phyloP scores from a whole-genome alignment of 495 filamentous ascomycete species.

The Chaetomium fimeti region DNA sequence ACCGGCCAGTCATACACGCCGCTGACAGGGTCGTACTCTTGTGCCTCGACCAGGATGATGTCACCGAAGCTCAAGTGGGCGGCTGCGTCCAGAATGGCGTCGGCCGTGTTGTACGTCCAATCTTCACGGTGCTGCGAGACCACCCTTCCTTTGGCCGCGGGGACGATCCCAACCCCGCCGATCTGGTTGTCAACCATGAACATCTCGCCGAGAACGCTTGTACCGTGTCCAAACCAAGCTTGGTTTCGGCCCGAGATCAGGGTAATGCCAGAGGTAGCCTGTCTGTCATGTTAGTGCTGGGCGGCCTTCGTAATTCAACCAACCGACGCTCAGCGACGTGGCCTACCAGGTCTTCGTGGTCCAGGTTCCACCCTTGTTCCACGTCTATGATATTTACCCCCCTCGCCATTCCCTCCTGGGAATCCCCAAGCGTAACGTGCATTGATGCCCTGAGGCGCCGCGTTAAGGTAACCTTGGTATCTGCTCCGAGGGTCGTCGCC shows the following conservation, averaged over 20 bases:
- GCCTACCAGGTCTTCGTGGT: conserved; percentile 23
- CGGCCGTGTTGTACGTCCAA: conserved; percentile 17
- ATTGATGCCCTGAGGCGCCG: conserved; percentile 24
- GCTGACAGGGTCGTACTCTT: conserved; percentile 18
- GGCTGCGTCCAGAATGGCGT: conserved; percentile 27
- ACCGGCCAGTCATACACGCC: conserved; percentile 23
- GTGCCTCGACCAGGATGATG: conserved; percentile 28
- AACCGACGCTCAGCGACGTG: background rate
- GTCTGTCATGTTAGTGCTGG: background rate
- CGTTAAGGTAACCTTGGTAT: conserved; percentile 24
- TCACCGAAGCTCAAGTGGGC: conserved; percentile 20
- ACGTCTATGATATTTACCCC: conserved; percentile 21
- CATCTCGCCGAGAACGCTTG: conserved; percentile 28
- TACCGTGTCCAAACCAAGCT: conserved; percentile 21
- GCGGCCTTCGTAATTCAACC: background rate
- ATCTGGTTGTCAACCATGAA: conserved; percentile 29
- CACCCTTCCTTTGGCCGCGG: conserved; percentile 21
- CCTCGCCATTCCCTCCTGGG: conserved; percentile 21
- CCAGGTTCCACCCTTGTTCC: conserved; percentile 26
- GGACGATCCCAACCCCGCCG: conserved; percentile 26
- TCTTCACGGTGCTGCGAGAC: conserved; percentile 16
- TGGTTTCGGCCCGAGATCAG: conserved; percentile 15
- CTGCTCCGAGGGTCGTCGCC: conserved; percentile 18
- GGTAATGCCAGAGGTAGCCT: conserved; percentile 16
- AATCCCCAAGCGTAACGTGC: conserved; percentile 25